Percentiles rank a stretch among this genome's conserved stretches.
These are phyloP conservation scores for Tylopilus intermedius DNA, from an alignment of 768 basidiomycete genomes.

Conservation along the genomic window DNA sequence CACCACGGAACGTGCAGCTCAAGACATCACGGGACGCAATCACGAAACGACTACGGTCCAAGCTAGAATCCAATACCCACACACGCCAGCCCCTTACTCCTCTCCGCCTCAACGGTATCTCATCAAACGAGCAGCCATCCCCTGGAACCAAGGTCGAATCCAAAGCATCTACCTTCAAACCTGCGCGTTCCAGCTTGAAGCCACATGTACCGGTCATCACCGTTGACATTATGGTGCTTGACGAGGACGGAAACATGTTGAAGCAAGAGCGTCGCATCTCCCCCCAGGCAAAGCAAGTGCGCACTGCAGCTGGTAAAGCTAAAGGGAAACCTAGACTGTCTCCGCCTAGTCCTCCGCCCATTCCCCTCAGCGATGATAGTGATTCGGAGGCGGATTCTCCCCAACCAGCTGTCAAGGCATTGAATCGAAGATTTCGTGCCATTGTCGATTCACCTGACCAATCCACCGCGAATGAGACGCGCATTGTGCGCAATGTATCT, in stretches of 20 bases:
- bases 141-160: constrained; percentile 21
- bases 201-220: constrained; percentile 48
- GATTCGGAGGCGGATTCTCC: constrained; percentile 23
- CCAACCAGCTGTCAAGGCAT: constrained; percentile 10
- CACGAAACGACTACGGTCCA: constrained; percentile 15
- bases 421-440: constrained; percentile 13
- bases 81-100: constrained; percentile 39
- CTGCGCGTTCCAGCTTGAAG: constrained; percentile 29
- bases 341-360: constrained; percentile 6
- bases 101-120: constrained; percentile 33
- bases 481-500: constrained; percentile 2
- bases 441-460: constrained; percentile 46
- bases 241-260: constrained; percentile 53
- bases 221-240: constrained; percentile 64
- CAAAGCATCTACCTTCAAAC: constrained; percentile 12
- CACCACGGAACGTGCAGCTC: constrained; percentile 20
- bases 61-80: constrained; percentile 15
- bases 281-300: constrained; percentile 33
- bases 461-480: constrained; percentile 34
- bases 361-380: constrained; percentile 28
- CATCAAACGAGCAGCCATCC: constrained; percentile 34
- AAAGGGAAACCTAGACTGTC: constrained; percentile 4
- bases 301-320: constrained; percentile 4
- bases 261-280: constrained; percentile 60
- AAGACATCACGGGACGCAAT: constrained; percentile 10